These are phyloP conservation scores for Verbena officinalis DNA, from an alignment of 257 asterid species.

Conservation along the genomic window DNA sequence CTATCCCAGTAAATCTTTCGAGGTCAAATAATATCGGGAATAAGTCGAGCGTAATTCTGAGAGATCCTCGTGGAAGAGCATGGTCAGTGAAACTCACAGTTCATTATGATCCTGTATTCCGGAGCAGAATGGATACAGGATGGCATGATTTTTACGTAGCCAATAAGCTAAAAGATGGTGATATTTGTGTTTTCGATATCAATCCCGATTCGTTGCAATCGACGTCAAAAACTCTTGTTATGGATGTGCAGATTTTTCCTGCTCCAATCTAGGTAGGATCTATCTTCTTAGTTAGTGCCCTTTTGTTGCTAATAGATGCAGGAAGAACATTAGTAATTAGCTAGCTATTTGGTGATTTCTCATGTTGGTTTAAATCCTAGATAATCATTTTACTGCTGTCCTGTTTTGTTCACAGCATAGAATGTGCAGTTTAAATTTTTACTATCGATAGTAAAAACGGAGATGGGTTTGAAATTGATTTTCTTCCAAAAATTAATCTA, in stretches of 20 bases:
- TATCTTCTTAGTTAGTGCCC: neutral
- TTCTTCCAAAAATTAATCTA: too few species aligned
- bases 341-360: too few species aligned
- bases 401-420: too few species aligned
- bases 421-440: too few species aligned
- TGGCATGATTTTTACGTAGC: constrained; percentile 29
- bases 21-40: neutral
- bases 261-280: neutral
- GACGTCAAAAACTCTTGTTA: neutral
- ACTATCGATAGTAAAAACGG: too few species aligned
- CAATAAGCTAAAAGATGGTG: constrained; percentile 26
- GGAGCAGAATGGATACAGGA: neutral
- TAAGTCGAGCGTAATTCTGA: neutral
- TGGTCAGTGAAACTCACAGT: neutral
- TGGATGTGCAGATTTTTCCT: constrained; percentile 21
- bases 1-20: constrained; percentile 9
- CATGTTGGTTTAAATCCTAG: too few species aligned
- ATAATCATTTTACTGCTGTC: too few species aligned
- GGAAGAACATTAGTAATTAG: neutral
- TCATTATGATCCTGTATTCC: neutral
- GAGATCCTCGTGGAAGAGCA: neutral
- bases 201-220: neutral
- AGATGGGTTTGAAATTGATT: too few species aligned
- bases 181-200: constrained; percentile 21
- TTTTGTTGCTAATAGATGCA: neutral